Conservation (phyloP, 2,329 filamentous ascomycete species). For the Cladosporium sp. region DNA sequence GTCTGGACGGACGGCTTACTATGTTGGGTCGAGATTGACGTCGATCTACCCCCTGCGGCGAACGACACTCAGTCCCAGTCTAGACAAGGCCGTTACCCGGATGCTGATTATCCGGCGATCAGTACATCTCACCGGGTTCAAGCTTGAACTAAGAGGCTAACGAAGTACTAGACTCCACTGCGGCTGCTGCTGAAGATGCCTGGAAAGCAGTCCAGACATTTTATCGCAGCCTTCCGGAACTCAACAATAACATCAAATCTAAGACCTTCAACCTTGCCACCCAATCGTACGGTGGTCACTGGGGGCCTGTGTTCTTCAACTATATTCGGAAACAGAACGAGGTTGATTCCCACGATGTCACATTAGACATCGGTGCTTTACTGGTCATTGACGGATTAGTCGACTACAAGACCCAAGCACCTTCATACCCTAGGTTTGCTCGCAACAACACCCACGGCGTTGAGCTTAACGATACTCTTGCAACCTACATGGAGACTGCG, state of each 20-base stretch:
- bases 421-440: conserved; percentile 58
- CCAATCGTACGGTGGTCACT: conserved; percentile 25
- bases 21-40: not conserved
- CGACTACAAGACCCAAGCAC: conserved; percentile 62
- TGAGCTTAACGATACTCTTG: conserved; percentile 52
- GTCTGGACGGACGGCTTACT: conserved; percentile 31
- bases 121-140: not conserved
- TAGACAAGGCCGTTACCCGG: not conserved
- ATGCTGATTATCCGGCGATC: not conserved
- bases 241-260: conserved; percentile 44
- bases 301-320: conserved; percentile 39
- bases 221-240: conserved; percentile 45
- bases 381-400: conserved; percentile 72
- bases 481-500: conserved; percentile 47
- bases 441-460: conserved; percentile 67
- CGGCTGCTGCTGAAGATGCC: conserved; percentile 46
- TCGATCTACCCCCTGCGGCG: conserved; percentile 38
- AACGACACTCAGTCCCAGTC: conserved; percentile 41
- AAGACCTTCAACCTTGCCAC: conserved; percentile 45
- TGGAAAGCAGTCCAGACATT: conserved; percentile 66
- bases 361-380: conserved; percentile 58
- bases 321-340: conserved; percentile 63
- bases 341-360: conserved; percentile 52
- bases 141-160: conserved; percentile 7
- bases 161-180: conserved; percentile 35